Evolutionary conservation across 192 early-diverging fungal species (phyloP).

Genomic region (Phlyctochytrium arcticum): DNA sequence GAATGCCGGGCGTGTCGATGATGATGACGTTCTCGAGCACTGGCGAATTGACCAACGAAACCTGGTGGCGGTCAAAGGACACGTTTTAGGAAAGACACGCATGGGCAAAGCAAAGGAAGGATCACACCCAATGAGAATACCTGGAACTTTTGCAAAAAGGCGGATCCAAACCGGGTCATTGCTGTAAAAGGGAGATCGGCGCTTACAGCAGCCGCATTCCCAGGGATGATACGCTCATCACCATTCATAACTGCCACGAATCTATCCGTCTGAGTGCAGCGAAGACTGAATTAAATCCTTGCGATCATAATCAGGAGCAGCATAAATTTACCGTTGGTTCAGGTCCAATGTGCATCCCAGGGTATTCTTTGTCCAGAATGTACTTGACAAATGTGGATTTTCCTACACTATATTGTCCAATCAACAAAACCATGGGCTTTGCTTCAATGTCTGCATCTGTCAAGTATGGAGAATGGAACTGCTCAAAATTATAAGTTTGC

Average conservation of each 20-base stretch:
- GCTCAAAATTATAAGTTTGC: slow-evolving; percentile 21
- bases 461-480: slow-evolving; percentile 24
- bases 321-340: slow-evolving; percentile 66
- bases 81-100: no score
- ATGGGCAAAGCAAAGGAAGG: no score
- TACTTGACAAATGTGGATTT: slow-evolving; percentile 83
- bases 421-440: slow-evolving; percentile 80
- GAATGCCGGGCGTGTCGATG: slow-evolving; percentile 88
- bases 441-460: slow-evolving; percentile 76
- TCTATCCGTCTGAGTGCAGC: slow-evolving; percentile 76
- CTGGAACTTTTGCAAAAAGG: slow-evolving; percentile 79
- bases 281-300: no score
- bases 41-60: slow-evolving; percentile 73
- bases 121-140: not conserved
- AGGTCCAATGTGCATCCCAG: slow-evolving; percentile 74
- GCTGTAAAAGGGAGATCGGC: slow-evolving; percentile 73
- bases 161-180: slow-evolving; percentile 73
- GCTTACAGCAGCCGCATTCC: slow-evolving; percentile 80
- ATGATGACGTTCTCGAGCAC: slow-evolving; percentile 76
- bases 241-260: slow-evolving; percentile 84
- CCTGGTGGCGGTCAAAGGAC: slow-evolving; percentile 23
- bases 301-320: no score
- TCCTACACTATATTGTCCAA: slow-evolving; percentile 76
- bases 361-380: slow-evolving; percentile 72
- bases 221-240: slow-evolving; percentile 70